Evolutionary conservation across 2,329 filamentous ascomycete species (phyloP).

Genomic region (Hymenoscyphus fraxineus): DNA sequence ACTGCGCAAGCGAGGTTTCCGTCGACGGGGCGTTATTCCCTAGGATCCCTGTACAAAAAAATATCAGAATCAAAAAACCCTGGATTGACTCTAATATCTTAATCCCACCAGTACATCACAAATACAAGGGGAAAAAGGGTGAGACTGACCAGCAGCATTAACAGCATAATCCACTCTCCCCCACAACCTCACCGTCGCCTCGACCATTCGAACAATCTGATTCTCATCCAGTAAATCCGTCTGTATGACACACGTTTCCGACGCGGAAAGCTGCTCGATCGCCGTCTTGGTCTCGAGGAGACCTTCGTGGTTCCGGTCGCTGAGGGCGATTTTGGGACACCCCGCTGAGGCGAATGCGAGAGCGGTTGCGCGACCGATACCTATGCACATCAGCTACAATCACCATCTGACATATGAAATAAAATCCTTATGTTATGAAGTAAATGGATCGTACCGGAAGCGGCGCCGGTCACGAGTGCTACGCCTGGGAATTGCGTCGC

Average conservation of each 20-base stretch:
- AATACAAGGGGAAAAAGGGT: not conserved
- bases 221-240: conserved; percentile 38
- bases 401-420: no score
- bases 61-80: not conserved
- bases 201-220: conserved; percentile 37
- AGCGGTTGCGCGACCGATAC: conserved; percentile 42
- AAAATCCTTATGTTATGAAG: no score
- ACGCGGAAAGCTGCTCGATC: conserved; percentile 22
- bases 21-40: conserved; percentile 25
- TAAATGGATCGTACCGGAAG: conserved; percentile 20
- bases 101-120: no score
- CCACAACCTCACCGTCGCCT: conserved; percentile 34
- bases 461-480: conserved; percentile 28
- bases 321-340: conserved; percentile 41
- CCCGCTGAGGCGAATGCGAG: conserved; percentile 44
- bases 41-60: conserved; percentile 19
- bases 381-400: conserved; percentile 25
- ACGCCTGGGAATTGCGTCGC: conserved; percentile 24
- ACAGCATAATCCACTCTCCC: conserved; percentile 45
- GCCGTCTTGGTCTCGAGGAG: conserved; percentile 35
- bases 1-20: conserved; percentile 37
- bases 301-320: conserved; percentile 39
- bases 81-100: not conserved
- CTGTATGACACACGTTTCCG: conserved; percentile 27
- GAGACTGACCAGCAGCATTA: conserved; percentile 40